These are phyloP conservation scores for Leishmania tropica DNA, from an alignment of 208 protist species.

Conservation along the genomic window DNA sequence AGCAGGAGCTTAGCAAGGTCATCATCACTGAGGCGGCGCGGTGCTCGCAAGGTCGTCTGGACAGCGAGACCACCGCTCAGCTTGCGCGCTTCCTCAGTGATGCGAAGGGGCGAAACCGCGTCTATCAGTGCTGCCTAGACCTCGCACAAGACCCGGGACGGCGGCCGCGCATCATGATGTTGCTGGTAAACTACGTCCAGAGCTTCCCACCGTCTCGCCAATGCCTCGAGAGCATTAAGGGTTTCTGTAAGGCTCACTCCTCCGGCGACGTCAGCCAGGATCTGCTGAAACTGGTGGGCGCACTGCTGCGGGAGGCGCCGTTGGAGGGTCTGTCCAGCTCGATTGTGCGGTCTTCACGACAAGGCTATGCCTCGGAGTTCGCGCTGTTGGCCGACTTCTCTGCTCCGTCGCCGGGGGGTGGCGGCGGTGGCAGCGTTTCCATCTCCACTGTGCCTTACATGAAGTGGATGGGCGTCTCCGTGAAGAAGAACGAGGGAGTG, in stretches of 20 bases:
- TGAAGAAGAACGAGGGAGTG: constrained; percentile 30
- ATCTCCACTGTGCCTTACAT: constrained; percentile 13
- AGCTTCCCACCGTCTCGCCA: constrained; percentile 70
- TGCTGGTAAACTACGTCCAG: constrained; percentile 66
- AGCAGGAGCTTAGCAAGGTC: constrained; percentile 27
- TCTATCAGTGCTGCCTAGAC: constrained; percentile 75
- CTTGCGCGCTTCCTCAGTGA: constrained; percentile 47
- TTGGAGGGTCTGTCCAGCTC: constrained; percentile 15
- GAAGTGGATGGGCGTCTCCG: constrained; percentile 25
- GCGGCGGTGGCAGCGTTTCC: constrained; percentile 5
- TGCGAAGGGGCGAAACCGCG: constrained; percentile 54
- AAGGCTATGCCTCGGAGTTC: constrained; percentile 35
- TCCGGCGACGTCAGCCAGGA: constrained; percentile 33
- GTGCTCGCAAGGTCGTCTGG: constrained; percentile 28
- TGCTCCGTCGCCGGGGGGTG: neutral
- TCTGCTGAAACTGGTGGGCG: constrained; percentile 26
- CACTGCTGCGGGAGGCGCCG: constrained; percentile 27
- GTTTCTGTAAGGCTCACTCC: constrained; percentile 29
- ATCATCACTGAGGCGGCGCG: constrained; percentile 36
- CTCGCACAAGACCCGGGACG: constrained; percentile 60
- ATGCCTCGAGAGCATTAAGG: constrained; percentile 43
- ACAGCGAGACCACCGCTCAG: constrained; percentile 28
- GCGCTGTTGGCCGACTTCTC: constrained; percentile 23
- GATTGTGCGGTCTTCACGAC: constrained; percentile 14
- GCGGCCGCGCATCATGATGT: constrained; percentile 53